Evolutionary conservation across 2,329 filamentous ascomycete genomes (phyloP).

Genomic region (Lasiodiplodia gonubiensis): DNA sequence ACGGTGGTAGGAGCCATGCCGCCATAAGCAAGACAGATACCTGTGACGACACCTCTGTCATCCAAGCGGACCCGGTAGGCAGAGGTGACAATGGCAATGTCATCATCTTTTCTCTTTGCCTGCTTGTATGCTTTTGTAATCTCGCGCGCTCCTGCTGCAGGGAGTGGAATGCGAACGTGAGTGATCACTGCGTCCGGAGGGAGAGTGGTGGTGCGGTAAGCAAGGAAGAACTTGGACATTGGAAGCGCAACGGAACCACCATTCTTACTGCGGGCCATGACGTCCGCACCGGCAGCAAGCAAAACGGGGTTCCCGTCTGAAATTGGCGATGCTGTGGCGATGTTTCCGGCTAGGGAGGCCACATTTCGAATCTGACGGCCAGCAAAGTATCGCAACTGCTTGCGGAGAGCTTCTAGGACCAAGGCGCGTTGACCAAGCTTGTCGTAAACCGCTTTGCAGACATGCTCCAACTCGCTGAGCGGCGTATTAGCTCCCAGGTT

Average conservation of each 20-base stretch:
- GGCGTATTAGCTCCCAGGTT: conserved; percentile 90
- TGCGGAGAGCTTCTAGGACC: conserved; percentile 71
- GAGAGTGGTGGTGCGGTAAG: conserved; percentile 83
- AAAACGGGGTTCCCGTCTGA: conserved; percentile 94
- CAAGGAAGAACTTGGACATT: conserved; percentile 87
- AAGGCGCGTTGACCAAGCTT: conserved; percentile 45
- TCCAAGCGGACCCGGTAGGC: conserved; percentile 77
- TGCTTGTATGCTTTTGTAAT: conserved; percentile 92
- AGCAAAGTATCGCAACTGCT: conserved; percentile 92
- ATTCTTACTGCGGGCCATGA: conserved; percentile 76
- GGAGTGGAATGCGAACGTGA: conserved; percentile 77
- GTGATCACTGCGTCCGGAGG: conserved; percentile 80
- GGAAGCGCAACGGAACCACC: conserved; percentile 64
- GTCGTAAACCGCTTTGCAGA: conserved; percentile 75
- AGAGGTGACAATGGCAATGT: conserved; percentile 94
- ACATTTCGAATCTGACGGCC: conserved; percentile 95
- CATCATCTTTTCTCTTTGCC: conserved; percentile 93
- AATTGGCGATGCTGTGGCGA: conserved; percentile 92
- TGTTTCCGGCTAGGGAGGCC: conserved; percentile 88
- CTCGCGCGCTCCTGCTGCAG: conserved; percentile 70
- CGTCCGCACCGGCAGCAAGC: conserved; percentile 78
- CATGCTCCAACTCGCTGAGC: conserved; percentile 84
- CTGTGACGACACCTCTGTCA: conserved; percentile 69
- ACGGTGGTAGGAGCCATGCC: conserved; percentile 92
- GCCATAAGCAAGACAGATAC: conserved; percentile 82